Conservation (phyloP, 2,329 filamentous ascomycete genomes). For the Aureobasidium zeae region DNA sequence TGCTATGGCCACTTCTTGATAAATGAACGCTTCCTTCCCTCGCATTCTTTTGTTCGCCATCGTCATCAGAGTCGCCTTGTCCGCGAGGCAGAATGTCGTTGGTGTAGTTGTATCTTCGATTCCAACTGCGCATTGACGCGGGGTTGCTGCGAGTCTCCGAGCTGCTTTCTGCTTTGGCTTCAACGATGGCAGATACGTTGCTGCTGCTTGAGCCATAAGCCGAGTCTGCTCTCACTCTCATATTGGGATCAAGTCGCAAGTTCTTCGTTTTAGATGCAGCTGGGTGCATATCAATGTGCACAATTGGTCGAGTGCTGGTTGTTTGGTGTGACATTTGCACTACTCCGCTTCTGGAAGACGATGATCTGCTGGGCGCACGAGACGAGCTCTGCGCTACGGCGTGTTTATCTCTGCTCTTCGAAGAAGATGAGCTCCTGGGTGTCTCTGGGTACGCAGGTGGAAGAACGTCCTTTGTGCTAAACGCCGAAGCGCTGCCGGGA, state of each 20-base stretch:
- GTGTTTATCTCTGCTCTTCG: background rate
- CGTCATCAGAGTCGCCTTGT: background rate
- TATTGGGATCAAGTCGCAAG: background rate
- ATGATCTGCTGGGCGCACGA: no score
- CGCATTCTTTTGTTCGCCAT: background rate
- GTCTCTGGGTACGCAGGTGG: background rate
- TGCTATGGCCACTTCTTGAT: slow-evolving; percentile 2
- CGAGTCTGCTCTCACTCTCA: no score
- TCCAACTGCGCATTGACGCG: slow-evolving; percentile 1
- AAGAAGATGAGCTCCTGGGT: background rate
- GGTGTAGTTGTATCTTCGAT: slow-evolving; percentile 3
- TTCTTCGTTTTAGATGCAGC: no score
- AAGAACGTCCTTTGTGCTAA: background rate
- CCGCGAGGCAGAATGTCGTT: background rate
- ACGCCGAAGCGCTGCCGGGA: background rate
- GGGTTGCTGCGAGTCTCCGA: slow-evolving; percentile 6
- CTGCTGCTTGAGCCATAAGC: slow-evolving; percentile 5
- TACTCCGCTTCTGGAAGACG: no score
- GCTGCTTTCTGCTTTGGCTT: background rate
- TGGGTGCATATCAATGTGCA: no score
- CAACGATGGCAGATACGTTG: slow-evolving; percentile 5
- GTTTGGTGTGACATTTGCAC: no score
- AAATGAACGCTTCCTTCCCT: no score
- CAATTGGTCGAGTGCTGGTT: no score
- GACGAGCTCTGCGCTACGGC: background rate